These are phyloP conservation scores for Neofusicoccum sp. DNA, from an alignment of 2,329 filamentous ascomycete species.

Conservation along the genomic window DNA sequence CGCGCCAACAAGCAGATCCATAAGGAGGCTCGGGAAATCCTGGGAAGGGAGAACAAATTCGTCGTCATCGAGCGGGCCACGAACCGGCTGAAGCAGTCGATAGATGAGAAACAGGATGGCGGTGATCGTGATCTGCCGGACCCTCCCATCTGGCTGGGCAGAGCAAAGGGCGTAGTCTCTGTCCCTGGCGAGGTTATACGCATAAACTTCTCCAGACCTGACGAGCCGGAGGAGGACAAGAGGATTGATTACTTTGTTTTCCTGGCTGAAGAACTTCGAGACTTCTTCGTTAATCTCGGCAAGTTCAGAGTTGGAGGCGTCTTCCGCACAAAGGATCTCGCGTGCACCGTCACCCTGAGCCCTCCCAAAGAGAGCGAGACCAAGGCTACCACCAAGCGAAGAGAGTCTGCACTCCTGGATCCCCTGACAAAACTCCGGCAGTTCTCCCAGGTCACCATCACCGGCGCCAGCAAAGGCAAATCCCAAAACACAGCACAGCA, in stretches of 20 bases:
- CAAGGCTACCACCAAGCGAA: neutral
- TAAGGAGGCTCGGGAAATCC: neutral
- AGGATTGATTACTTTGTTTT: conserved; percentile 1
- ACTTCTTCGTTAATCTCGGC: conserved; percentile 6
- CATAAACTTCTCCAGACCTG: neutral
- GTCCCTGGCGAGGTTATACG: conserved; percentile 5
- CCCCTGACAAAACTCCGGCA: neutral
- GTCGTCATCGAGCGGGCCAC: neutral
- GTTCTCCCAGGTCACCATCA: neutral
- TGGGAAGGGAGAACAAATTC: conserved; percentile 1
- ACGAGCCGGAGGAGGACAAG: neutral
- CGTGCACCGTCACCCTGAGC: neutral
- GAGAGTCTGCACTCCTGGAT: conserved; percentile 1
- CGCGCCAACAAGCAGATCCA: neutral
- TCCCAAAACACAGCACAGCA: neutral
- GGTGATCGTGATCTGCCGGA: neutral
- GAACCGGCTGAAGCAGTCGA: neutral
- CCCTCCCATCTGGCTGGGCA: neutral
- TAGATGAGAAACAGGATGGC: neutral
- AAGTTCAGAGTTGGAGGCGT: neutral
- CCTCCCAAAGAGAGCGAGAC: neutral
- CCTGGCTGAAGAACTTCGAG: neutral
- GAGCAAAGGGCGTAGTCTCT: neutral
- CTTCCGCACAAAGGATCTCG: neutral
- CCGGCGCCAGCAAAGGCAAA: neutral